A percentile compares a stretch with the other conserved stretches of the same genome.
Evolutionary conservation across 768 basidiomycete genomes (phyloP).

Genomic region (Russula olivacea): DNA sequence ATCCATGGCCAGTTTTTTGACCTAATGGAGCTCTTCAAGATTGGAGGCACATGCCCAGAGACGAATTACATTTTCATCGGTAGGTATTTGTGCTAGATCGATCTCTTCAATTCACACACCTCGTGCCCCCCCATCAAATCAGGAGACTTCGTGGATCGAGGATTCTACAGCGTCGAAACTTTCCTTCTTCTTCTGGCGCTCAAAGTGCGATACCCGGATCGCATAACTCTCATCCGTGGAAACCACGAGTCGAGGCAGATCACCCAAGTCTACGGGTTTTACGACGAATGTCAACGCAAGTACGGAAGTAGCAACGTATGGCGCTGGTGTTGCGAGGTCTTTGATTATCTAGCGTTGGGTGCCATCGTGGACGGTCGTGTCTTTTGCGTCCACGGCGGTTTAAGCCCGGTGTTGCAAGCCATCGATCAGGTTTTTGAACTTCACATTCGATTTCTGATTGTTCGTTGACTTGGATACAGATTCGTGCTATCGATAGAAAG

Average conservation of each 20-base stretch:
- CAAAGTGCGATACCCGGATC: conserved; percentile 95
- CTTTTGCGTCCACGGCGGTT: conserved; percentile 95
- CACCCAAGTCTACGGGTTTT: conserved; percentile 92
- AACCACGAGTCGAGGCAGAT: conserved; percentile 98
- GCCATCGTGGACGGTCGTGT: conserved; percentile 97
- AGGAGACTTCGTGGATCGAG: conserved; percentile 98
- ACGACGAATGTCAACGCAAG: conserved; percentile 95
- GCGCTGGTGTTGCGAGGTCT: conserved; percentile 98
- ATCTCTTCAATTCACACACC: conserved; percentile 16
- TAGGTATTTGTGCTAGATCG: conserved; percentile 34
- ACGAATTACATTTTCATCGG: conserved; percentile 98
- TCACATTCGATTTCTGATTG: conserved; percentile 14
- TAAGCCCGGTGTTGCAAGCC: conserved; percentile 80
- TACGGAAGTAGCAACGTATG: conserved; percentile 93
- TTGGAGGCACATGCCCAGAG: conserved; percentile 87
- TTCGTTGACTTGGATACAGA: conserved; percentile 40
- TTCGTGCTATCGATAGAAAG: conserved; percentile 90
- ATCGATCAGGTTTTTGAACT: conserved; percentile 70
- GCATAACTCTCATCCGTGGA: conserved; percentile 93
- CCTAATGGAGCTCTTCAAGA: conserved; percentile 90
- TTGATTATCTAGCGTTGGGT: conserved; percentile 91
- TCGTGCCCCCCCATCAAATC: conserved; percentile 18
- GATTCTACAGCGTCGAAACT: conserved; percentile 95
- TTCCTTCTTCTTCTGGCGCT: conserved; percentile 90
- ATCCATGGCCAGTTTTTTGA: conserved; percentile 98